Conservation (phyloP, 164 flowering plant genomes). For the Macadamia integrifolia region DNA sequence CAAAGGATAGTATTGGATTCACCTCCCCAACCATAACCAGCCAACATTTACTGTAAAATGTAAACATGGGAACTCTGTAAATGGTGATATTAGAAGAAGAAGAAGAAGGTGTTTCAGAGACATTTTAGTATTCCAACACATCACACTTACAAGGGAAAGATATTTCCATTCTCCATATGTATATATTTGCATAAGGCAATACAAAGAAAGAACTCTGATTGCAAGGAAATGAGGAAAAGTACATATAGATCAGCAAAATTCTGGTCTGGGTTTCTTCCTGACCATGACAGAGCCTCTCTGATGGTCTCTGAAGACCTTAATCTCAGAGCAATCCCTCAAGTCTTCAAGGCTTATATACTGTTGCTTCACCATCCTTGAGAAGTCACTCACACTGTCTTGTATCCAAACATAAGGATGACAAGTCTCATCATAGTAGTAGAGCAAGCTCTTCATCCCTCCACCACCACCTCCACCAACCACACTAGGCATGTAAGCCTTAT, state of each 20-base stretch:
- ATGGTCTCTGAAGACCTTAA: slow-evolving; percentile 63
- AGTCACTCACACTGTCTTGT: slow-evolving; percentile 55
- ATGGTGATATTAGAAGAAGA: no score
- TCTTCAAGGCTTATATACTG: slow-evolving; percentile 81
- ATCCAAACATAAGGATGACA: slow-evolving; percentile 84
- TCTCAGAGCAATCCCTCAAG: slow-evolving; percentile 68
- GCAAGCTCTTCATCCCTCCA: slow-evolving; percentile 41
- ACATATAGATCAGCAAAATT: slow-evolving; percentile 39
- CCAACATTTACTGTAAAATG: no score
- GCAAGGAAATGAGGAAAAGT: not conserved
- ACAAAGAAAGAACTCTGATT: not conserved
- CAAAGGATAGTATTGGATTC: no score
- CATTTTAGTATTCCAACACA: no score
- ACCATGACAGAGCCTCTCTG: slow-evolving; percentile 64
- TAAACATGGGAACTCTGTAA: no score
- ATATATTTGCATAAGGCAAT: not conserved
- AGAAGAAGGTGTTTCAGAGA: no score
- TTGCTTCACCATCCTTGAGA: slow-evolving; percentile 69
- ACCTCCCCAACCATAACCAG: no score
- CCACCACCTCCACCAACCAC: slow-evolving; percentile 11
- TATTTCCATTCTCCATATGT: not conserved
- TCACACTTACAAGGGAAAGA: not conserved
- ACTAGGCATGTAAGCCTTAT: slow-evolving; percentile 62
- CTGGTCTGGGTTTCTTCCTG: slow-evolving; percentile 60
- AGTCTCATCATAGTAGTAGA: slow-evolving; percentile 63